Evolutionary conservation across 169 alveolate species (phyloP).

Genomic region (Eimeria acervulina): DNA sequence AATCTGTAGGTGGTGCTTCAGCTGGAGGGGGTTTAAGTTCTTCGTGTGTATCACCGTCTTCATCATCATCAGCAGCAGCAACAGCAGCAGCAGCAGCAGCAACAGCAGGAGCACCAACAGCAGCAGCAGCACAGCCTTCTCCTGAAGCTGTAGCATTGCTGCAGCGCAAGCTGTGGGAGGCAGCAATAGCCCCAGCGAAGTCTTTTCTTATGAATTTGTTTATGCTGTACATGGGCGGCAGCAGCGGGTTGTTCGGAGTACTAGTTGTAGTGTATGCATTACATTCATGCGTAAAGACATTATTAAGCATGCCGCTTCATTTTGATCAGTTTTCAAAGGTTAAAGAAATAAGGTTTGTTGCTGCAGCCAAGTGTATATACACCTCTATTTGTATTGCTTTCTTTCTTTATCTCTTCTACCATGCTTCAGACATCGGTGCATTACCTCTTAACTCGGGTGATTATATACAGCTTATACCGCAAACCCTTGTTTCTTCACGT

Average conservation of each 20-base stretch:
- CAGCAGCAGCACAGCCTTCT: not conserved
- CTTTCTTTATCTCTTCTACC: not conserved
- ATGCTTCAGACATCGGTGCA: slow-evolving; percentile 1
- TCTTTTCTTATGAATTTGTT: slow-evolving; percentile 24
- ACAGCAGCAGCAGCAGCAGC: slow-evolving; percentile 40
- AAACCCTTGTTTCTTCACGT: slow-evolving; percentile 28
- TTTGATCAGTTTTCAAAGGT: not conserved
- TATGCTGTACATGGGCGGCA: slow-evolving; percentile 46
- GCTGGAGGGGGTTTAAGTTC: too few species aligned
- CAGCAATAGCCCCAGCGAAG: slow-evolving; percentile 32
- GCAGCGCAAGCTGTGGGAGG: slow-evolving; percentile 49
- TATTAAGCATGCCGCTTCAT: not conserved
- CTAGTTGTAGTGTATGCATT: not conserved
- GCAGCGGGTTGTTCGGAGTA: slow-evolving; percentile 49
- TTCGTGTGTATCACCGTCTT: too few species aligned
- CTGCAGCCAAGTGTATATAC: not conserved
- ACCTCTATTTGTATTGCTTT: not conserved
- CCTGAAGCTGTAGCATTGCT: slow-evolving; percentile 32
- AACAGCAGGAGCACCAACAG: not conserved
- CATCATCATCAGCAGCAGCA: not conserved
- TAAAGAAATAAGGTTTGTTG: not conserved
- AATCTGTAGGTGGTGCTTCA: too few species aligned
- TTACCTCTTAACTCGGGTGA: slow-evolving; percentile 28
- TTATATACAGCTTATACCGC: slow-evolving; percentile 4
- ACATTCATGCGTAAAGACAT: not conserved